Evolutionary conservation across 163 green algal species (phyloP).

Genomic region (Chlamydomonas reinhardtii): DNA sequence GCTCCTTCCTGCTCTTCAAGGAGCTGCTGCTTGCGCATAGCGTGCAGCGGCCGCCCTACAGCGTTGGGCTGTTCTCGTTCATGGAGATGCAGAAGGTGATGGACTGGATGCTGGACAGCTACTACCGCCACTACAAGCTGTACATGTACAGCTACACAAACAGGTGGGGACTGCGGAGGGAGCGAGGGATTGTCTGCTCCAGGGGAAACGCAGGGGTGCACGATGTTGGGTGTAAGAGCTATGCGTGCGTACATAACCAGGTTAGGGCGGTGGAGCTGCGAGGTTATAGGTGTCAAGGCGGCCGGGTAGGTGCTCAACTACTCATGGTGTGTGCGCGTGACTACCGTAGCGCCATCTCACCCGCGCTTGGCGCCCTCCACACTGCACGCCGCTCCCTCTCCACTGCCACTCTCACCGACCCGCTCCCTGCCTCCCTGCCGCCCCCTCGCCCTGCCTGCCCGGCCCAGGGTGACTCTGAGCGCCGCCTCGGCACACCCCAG

Average conservation of each 20-base stretch:
- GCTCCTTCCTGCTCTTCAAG: constrained; percentile 70
- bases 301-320: too few relatives aligned
- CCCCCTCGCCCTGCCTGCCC: too few relatives aligned
- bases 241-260: too few relatives aligned
- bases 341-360: too few relatives aligned
- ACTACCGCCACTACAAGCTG: constrained; percentile 84
- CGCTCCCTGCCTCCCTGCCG: neutral
- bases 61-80: constrained; percentile 71
- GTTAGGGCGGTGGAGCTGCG: too few relatives aligned
- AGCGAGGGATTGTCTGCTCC: too few relatives aligned
- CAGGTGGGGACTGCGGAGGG: constrained; percentile 41
- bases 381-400: too few relatives aligned
- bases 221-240: too few relatives aligned
- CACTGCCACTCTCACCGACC: neutral
- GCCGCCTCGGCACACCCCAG: constrained; percentile 60
- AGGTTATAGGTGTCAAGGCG: too few relatives aligned
- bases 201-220: too few relatives aligned
- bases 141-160: constrained; percentile 79
- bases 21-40: constrained; percentile 70
- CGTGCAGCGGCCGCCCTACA: constrained; percentile 76
- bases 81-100: constrained; percentile 70
- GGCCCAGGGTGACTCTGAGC: constrained; percentile 65
- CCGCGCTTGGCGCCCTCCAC: too few relatives aligned
- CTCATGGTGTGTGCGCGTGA: too few relatives aligned
- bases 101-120: constrained; percentile 78